phyloP scores from a whole-genome alignment of 768 basidiomycete genomes.

The Coprinopsis strossmayeri region DNA sequence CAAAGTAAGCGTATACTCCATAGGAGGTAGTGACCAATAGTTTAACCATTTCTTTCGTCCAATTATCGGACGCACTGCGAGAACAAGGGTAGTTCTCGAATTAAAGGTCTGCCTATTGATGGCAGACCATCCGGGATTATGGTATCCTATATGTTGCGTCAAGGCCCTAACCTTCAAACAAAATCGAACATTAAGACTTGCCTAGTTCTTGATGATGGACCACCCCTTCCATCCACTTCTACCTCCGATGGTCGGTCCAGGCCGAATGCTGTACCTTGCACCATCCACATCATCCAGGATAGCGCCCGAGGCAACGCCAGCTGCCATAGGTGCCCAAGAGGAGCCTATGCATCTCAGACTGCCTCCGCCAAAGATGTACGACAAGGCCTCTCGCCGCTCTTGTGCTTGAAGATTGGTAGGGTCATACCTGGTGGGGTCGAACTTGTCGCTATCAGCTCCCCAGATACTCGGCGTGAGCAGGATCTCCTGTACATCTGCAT shows the following conservation, averaged over 20 bases:
- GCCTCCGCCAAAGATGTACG: slow-evolving; percentile 45
- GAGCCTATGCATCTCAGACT: slow-evolving; percentile 40
- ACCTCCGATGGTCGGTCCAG: neutral
- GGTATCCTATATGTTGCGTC: too few relatives aligned
- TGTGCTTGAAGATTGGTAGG: too few relatives aligned
- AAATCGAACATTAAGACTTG: too few relatives aligned
- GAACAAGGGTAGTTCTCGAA: too few relatives aligned
- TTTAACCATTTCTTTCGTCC: too few relatives aligned
- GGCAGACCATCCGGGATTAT: too few relatives aligned
- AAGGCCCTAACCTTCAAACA: too few relatives aligned
- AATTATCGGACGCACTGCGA: too few relatives aligned
- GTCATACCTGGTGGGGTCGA: slow-evolving; percentile 37
- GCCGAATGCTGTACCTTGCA: neutral
- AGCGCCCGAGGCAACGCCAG: slow-evolving; percentile 39
- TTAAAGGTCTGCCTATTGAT: too few relatives aligned
- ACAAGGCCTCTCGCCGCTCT: slow-evolving; percentile 16
- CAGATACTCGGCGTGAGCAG: slow-evolving; percentile 29
- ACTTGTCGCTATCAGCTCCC: slow-evolving; percentile 28
- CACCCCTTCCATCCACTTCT: slow-evolving; percentile 1
- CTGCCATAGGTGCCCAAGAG: slow-evolving; percentile 46
- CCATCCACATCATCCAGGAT: slow-evolving; percentile 25
- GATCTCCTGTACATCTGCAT: slow-evolving; percentile 29
- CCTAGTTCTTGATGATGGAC: neutral
- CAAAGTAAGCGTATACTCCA: too few relatives aligned
- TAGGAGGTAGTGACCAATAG: too few relatives aligned